phyloP scores from a whole-genome alignment of 2,329 filamentous ascomycete genomes.

The Pezicula rhizophila region DNA sequence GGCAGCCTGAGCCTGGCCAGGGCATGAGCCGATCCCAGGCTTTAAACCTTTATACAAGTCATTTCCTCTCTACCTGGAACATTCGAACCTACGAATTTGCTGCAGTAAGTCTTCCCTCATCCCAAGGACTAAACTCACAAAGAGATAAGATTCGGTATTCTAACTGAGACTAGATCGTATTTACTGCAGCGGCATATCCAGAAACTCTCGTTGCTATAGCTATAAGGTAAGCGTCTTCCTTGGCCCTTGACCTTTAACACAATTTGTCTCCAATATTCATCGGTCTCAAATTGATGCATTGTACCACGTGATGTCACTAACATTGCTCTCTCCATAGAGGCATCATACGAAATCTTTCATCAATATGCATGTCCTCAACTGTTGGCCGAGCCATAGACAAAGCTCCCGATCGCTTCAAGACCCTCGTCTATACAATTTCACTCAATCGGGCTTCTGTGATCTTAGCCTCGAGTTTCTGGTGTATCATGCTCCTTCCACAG shows the following conservation, averaged over 20 bases:
- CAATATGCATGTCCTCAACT: slow-evolving; percentile 35
- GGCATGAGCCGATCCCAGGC: slow-evolving; percentile 30
- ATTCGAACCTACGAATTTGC: slow-evolving; percentile 50
- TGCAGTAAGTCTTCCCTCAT: slow-evolving; percentile 18
- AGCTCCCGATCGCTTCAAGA: slow-evolving; percentile 33
- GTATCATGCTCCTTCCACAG: slow-evolving; percentile 26
- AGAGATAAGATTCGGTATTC: neutral
- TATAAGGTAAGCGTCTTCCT: slow-evolving; percentile 28
- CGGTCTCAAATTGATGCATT: no score
- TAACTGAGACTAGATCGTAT: slow-evolving; percentile 34
- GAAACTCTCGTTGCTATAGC: slow-evolving; percentile 35
- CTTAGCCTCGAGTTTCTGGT: slow-evolving; percentile 33
- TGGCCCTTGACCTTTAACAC: neutral
- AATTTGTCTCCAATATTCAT: no score
- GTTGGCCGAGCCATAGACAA: slow-evolving; percentile 37
- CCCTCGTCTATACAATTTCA: slow-evolving; percentile 35
- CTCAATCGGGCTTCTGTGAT: slow-evolving; percentile 36
- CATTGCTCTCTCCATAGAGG: slow-evolving; percentile 19
- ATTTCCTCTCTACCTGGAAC: slow-evolving; percentile 52
- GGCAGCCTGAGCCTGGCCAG: neutral
- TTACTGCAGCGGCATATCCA: slow-evolving; percentile 44
- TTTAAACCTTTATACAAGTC: slow-evolving; percentile 41
- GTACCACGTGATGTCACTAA: neutral
- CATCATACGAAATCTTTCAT: slow-evolving; percentile 30
- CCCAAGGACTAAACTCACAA: neutral